A percentile compares a stretch with the other conserved stretches of the same genome.
These are phyloP conservation scores for Solanum chacoense DNA, from an alignment of 305 asterid species.

Conservation along the genomic window DNA sequence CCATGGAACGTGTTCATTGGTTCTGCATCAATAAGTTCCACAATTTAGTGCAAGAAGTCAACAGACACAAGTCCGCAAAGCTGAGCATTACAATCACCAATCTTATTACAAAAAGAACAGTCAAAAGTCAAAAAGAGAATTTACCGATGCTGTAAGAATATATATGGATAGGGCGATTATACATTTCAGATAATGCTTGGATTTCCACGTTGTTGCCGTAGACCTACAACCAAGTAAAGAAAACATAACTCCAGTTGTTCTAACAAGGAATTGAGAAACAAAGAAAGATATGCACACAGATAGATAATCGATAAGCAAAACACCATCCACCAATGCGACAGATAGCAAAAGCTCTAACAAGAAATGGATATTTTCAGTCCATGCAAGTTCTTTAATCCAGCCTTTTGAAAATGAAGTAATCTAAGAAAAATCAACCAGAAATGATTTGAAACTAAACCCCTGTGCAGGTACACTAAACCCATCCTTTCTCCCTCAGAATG, in stretches of 20 bases:
- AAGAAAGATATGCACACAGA: not conserved
- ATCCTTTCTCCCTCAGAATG: not conserved
- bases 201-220: conserved; percentile 95
- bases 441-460: not conserved
- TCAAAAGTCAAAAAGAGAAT: not conserved
- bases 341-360: not conserved
- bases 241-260: not conserved
- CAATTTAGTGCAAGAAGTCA: not conserved
- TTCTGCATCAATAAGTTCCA: conserved; percentile 33
- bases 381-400: not conserved
- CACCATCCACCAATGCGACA: not conserved
- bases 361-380: not conserved
- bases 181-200: conserved; percentile 93
- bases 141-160: conserved; percentile 93
- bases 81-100: not conserved
- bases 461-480: not conserved
- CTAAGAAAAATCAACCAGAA: not conserved
- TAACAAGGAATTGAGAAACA: not conserved
- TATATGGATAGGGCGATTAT: conserved; percentile 94
- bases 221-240: conserved; percentile 38
- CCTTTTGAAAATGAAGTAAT: not conserved
- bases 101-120: not conserved
- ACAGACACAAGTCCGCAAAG: not conserved
- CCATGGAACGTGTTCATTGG: conserved; percentile 96
- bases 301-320: not conserved